A percentile compares a stretch with the other conserved stretches of the same genome.
phyloP scores from a whole-genome alignment of 305 asterid genomes.

The Coffea humblotiana region DNA sequence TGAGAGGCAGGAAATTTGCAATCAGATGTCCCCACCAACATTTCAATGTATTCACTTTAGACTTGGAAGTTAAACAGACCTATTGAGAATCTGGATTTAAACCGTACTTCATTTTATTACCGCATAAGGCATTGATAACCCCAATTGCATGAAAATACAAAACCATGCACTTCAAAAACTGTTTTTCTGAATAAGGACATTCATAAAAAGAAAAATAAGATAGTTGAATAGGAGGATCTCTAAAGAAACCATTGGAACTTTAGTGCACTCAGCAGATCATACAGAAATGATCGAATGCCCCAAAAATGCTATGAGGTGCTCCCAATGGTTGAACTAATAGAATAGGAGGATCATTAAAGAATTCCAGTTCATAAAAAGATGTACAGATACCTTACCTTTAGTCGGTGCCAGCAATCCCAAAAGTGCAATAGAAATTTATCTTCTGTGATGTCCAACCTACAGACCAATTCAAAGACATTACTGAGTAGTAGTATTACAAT shows the following conservation, averaged over 20 bases:
- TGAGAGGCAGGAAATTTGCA: too few species aligned
- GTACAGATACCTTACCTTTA: conserved; percentile 48
- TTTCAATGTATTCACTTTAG: not conserved
- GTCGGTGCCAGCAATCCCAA: conserved; percentile 83
- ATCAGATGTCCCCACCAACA: not conserved
- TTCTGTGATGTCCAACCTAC: conserved; percentile 79
- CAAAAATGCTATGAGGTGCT: too few species aligned
- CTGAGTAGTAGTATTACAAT: not conserved
- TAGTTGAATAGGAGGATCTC: too few species aligned
- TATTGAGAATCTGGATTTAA: not conserved
- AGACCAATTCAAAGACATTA: conserved; percentile 30
- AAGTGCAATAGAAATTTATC: conserved; percentile 77
- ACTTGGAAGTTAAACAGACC: not conserved
- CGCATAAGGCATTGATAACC: not conserved
- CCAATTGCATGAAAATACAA: not conserved
- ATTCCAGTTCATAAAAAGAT: not conserved
- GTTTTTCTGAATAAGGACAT: not conserved
- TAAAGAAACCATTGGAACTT: too few species aligned
- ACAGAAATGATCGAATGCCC: too few species aligned
- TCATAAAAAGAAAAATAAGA: not conserved
- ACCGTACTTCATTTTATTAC: not conserved
- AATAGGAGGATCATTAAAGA: not conserved
- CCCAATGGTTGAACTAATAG: too few species aligned
- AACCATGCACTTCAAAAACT: not conserved
- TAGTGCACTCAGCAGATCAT: too few species aligned